Conservation (phyloP, 306 rosid genomes). For the Phaseolus lunatus region DNA sequence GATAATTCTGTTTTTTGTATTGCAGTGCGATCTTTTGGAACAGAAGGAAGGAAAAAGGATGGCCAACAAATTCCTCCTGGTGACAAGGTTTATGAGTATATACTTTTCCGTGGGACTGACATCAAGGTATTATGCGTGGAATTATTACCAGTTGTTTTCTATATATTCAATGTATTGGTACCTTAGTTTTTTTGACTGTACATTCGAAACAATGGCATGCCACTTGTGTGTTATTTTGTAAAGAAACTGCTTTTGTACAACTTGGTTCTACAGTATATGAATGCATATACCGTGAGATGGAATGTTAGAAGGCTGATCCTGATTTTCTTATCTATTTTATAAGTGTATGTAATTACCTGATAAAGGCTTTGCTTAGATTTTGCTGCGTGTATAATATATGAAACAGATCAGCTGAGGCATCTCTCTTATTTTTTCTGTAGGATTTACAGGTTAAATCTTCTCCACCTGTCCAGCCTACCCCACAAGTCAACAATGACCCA, state of each 20-base stretch:
- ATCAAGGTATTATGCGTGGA: slow-evolving; percentile 67
- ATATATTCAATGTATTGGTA: background rate
- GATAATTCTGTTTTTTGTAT: slow-evolving; percentile 40
- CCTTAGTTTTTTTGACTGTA: slow-evolving; percentile 3
- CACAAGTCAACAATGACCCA: slow-evolving; percentile 73
- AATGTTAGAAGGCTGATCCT: slow-evolving; percentile 17
- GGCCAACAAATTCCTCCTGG: slow-evolving; percentile 85
- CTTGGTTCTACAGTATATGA: background rate
- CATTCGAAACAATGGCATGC: slow-evolving; percentile 17
- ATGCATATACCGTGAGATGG: slow-evolving; percentile 12
- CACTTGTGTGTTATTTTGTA: slow-evolving; percentile 6
- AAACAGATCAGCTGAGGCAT: slow-evolving; percentile 38
- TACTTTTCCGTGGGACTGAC: slow-evolving; percentile 91
- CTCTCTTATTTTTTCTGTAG: slow-evolving; percentile 50
- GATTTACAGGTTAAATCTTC: slow-evolving; percentile 94
- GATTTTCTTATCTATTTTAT: slow-evolving; percentile 19
- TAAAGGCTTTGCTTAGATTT: slow-evolving; percentile 9
- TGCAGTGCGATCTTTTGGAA: slow-evolving; percentile 94
- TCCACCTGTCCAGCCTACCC: slow-evolving; percentile 74
- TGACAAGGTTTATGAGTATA: slow-evolving; percentile 86
- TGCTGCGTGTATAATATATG: slow-evolving; percentile 10
- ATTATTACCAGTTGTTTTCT: background rate
- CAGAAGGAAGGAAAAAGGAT: slow-evolving; percentile 95
- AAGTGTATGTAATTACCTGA: background rate
- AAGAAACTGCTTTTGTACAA: background rate